Conservation (phyloP, 345 rosid species). For the Populus alba region DNA sequence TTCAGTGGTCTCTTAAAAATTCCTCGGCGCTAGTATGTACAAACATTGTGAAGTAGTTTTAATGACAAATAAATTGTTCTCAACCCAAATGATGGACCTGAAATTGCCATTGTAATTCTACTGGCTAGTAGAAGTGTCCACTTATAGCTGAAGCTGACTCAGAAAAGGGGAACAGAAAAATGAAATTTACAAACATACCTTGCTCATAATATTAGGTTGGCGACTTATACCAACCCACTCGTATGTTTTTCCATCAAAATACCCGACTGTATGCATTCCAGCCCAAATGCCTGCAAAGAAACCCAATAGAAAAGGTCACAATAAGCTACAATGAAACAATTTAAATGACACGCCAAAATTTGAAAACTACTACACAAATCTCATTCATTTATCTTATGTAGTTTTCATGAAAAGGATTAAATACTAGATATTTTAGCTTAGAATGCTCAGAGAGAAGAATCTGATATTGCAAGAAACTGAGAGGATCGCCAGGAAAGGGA, state of each 20-base stretch:
- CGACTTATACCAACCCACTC: slow-evolving; percentile 99
- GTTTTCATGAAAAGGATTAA: too few species aligned
- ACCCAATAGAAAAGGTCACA: background rate
- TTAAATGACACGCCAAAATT: background rate
- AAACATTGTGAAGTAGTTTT: background rate
- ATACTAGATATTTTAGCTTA: too few species aligned
- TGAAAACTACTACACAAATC: background rate
- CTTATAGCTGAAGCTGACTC: background rate
- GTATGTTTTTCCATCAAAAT: slow-evolving; percentile 94
- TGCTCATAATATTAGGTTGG: slow-evolving; percentile 86
- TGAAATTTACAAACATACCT: slow-evolving; percentile 38
- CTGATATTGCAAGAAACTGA: too few species aligned
- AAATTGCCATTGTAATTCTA: background rate
- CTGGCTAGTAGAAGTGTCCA: background rate
- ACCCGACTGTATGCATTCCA: slow-evolving; percentile 92
- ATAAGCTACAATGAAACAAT: background rate
- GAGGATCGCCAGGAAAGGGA: too few species aligned
- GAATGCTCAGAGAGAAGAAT: too few species aligned
- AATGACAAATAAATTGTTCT: background rate
- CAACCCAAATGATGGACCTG: background rate
- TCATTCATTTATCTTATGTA: too few species aligned
- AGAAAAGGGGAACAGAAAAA: background rate
- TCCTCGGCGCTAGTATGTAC: background rate
- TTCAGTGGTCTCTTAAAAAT: background rate
- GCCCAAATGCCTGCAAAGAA: slow-evolving; percentile 81